Conservation (phyloP, 2,329 filamentous ascomycete species). For the Zymoseptoria brevis region DNA sequence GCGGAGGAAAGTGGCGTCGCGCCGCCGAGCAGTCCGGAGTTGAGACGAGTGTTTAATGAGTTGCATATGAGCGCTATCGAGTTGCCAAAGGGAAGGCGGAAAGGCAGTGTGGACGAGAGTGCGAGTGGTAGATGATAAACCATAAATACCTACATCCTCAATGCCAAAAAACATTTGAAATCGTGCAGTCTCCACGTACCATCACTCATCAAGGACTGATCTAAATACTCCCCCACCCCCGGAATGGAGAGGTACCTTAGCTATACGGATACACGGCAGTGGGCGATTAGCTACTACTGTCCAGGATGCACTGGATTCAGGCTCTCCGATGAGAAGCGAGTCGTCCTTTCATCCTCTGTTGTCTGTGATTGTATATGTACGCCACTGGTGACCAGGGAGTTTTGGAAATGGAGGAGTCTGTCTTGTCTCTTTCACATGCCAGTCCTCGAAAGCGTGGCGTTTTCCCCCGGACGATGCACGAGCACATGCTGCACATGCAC, state of each 20-base stretch:
- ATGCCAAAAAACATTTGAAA: neutral
- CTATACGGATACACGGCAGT: neutral
- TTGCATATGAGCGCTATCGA: slow-evolving; percentile 14
- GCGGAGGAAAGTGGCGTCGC: neutral
- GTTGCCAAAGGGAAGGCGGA: slow-evolving; percentile 1
- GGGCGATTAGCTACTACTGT: too few relatives aligned
- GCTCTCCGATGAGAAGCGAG: neutral
- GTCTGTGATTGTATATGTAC: too few relatives aligned
- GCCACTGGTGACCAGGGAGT: too few relatives aligned
- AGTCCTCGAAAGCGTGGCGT: neutral
- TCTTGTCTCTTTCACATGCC: neutral
- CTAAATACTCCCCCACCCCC: too few relatives aligned
- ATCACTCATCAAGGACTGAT: too few relatives aligned
- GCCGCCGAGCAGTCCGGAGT: slow-evolving; percentile 10
- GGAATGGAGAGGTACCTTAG: too few relatives aligned
- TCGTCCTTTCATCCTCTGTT: neutral
- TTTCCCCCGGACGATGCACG: neutral
- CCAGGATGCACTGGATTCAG: too few relatives aligned
- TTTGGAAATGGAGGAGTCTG: too few relatives aligned
- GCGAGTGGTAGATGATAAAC: neutral
- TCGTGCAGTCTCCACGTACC: neutral
- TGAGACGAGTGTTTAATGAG: slow-evolving; percentile 7
- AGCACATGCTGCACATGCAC: neutral
- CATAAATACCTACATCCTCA: neutral
- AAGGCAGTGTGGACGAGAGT: neutral